Percentiles rank a stretch among this genome's conserved stretches.
phyloP scores from a whole-genome alignment of 2,329 filamentous ascomycete genomes.

The Verticillium dahliae region DNA sequence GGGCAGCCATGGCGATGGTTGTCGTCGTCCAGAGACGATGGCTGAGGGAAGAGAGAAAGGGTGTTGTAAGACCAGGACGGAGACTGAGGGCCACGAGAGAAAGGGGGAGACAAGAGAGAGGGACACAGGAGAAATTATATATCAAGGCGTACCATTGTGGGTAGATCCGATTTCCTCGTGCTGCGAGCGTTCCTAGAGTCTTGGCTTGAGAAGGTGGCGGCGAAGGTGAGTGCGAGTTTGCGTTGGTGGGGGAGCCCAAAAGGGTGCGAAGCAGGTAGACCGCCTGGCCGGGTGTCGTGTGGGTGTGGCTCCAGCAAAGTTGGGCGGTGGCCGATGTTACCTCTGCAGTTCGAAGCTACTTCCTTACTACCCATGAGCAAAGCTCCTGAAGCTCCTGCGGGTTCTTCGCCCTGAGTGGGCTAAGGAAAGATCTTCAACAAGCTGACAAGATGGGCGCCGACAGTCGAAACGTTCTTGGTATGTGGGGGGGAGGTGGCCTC shows the following conservation, averaged over 20 bases:
- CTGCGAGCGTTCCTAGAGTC: background rate
- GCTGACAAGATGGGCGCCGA: background rate
- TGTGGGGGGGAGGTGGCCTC: background rate
- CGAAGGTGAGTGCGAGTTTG: background rate
- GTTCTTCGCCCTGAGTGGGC: background rate
- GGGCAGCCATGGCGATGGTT: conserved; percentile 21
- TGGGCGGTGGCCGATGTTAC: background rate
- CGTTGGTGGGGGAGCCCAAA: too few species aligned
- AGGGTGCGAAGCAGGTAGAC: too few species aligned
- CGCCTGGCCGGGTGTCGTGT: background rate
- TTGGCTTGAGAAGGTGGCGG: background rate
- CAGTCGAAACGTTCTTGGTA: background rate
- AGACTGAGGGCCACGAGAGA: background rate
- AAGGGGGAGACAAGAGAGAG: background rate
- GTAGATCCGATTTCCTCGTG: background rate
- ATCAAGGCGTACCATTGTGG: background rate
- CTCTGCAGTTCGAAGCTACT: background rate
- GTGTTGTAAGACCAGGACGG: background rate
- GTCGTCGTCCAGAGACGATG: background rate
- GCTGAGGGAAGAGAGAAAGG: background rate
- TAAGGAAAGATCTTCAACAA: background rate
- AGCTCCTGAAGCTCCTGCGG: background rate
- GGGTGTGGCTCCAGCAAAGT: background rate
- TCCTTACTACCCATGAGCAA: background rate
- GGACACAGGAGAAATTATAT: background rate